Percentiles rank a stretch among this genome's conserved stretches.
Conservation (phyloP, 108 stramenopile species). For the Cyclotella cryptica region DNA sequence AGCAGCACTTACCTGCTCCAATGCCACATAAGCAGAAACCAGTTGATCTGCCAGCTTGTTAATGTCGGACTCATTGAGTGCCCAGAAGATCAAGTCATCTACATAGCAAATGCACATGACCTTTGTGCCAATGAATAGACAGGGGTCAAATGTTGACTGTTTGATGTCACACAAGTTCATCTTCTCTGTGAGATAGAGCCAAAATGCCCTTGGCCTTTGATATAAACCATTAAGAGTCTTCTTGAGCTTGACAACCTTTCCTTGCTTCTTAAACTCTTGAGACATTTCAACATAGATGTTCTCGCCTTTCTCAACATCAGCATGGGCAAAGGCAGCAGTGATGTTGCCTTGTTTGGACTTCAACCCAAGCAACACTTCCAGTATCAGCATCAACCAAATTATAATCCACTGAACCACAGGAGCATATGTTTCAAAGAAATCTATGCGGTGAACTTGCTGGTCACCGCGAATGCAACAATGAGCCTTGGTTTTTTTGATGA, state of each 20-base stretch:
- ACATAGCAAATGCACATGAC: slow-evolving; percentile 7
- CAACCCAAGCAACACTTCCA: neutral
- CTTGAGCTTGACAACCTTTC: neutral
- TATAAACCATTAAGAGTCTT: slow-evolving; percentile 7
- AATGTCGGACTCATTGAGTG: neutral
- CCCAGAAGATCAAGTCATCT: slow-evolving; percentile 3
- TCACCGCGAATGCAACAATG: no score
- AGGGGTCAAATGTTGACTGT: neutral
- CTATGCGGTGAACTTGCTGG: no score
- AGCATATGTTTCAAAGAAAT: no score
- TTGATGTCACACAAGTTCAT: neutral
- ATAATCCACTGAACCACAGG: slow-evolving; percentile 2
- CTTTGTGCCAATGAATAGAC: neutral
- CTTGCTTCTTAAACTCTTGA: neutral
- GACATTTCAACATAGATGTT: neutral
- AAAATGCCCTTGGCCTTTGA: neutral
- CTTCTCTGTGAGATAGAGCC: neutral
- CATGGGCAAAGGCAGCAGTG: neutral
- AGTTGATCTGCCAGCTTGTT: neutral
- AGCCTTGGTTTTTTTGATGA: no score
- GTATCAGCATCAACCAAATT: neutral
- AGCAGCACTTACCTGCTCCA: neutral
- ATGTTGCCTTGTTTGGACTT: slow-evolving; percentile 10
- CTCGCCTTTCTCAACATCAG: neutral
- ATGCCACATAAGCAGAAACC: neutral